Percentiles rank a stretch among this genome's conserved stretches.
phyloP scores from a whole-genome alignment of 352 stramenopile genomes.

The Pythium chondricola region DNA sequence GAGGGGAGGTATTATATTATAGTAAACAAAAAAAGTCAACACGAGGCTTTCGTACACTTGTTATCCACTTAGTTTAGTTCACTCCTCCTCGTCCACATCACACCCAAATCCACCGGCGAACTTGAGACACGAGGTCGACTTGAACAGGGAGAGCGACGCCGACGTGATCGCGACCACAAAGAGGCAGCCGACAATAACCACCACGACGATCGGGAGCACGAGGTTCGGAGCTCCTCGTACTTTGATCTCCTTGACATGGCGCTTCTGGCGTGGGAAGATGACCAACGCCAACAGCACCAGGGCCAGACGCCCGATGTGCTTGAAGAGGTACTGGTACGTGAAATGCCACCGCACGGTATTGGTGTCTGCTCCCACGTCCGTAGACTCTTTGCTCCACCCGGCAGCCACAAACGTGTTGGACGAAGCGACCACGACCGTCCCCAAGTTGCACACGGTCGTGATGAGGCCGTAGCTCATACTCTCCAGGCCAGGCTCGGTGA shows the following conservation, averaged over 20 bases:
- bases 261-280: constrained; percentile 20
- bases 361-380: constrained; percentile 4
- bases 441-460: constrained; percentile 20
- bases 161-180: constrained; percentile 17
- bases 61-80: too few relatives aligned
- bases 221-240: constrained; percentile 16
- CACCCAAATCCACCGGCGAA: constrained; percentile 19
- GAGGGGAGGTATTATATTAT: neutral
- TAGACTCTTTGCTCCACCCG: constrained; percentile 1
- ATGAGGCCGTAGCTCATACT: constrained; percentile 20
- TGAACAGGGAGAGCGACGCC: constrained; percentile 15
- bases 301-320: constrained; percentile 12
- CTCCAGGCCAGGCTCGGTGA: constrained; percentile 14
- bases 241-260: constrained; percentile 21
- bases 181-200: constrained; percentile 2
- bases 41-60: too few relatives aligned
- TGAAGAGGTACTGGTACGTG: constrained; percentile 18
- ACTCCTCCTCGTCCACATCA: neutral
- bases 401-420: constrained; percentile 15
- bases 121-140: constrained; percentile 20
- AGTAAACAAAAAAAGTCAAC: too few relatives aligned
- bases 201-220: constrained; percentile 16
- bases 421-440: neutral
- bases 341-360: constrained; percentile 14
- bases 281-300: constrained; percentile 5